Conservation (phyloP, 192 early-diverging fungal genomes). For the Powellomyces hirtus region DNA sequence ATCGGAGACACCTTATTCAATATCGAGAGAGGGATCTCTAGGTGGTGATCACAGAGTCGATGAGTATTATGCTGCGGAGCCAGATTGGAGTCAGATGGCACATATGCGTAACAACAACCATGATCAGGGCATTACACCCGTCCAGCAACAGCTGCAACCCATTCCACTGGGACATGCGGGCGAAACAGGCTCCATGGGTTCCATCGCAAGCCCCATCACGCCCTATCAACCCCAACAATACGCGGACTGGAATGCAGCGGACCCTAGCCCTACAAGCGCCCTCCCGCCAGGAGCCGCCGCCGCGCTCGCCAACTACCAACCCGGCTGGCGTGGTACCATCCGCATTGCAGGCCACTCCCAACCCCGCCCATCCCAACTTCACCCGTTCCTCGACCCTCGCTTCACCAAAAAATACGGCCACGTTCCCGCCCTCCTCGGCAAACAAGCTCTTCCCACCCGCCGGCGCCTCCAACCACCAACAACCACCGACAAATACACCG, state of each 20-base stretch:
- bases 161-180: too few relatives aligned
- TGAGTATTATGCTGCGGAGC: constrained; percentile 1
- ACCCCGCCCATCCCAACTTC: background rate
- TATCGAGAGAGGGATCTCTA: constrained; percentile 5
- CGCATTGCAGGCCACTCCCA: background rate
- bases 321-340: background rate
- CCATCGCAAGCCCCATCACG: too few relatives aligned
- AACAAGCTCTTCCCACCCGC: constrained; percentile 24
- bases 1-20: background rate
- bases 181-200: too few relatives aligned
- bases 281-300: background rate
- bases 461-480: background rate
- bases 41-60: background rate
- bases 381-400: background rate
- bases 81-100: background rate
- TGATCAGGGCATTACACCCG: too few relatives aligned
- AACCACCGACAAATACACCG: constrained; percentile 22
- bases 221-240: too few relatives aligned
- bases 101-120: too few relatives aligned
- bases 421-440: constrained; percentile 4
- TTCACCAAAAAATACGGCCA: background rate
- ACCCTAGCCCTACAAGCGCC: background rate
- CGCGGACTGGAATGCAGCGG: background rate
- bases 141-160: too few relatives aligned
- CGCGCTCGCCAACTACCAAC: background rate